Base-by-base conservation (phyloP, 1,284 basidiomycete species). In the Fistulina hepatica region DNA sequence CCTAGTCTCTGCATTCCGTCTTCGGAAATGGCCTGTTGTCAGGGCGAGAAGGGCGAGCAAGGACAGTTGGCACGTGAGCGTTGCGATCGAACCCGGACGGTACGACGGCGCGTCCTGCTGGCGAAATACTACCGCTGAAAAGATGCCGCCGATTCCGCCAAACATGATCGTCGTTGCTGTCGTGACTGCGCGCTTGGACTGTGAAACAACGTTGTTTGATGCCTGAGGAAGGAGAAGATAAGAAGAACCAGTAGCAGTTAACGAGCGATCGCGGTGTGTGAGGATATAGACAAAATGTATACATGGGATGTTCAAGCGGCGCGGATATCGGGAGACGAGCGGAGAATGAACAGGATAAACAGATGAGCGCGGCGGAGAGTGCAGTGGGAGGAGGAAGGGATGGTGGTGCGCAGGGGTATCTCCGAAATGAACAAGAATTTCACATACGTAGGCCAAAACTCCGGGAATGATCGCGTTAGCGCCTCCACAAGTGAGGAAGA, bases 401-500 rank as follows among this genome's bases (percentile, higher is more conserved):
- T n/a, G n/a, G n/a, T n/a, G n/a, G n/a, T n/a, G n/a, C n/a, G n/a
- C n/a, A 27, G 34, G 20, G 13, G 23, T 34, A 20, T 30, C 28
- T 37, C 10, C 16, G 11, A 12, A 32, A 33, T 28, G 21, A 30
- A 17, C 31, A 30, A 28, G n/a, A 28, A 31, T 16, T 11, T 6
- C 30, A 52, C 65, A 44, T 45, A 67, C 66, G 51, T 69, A 71
- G 37, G 67, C 65, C 23, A 71, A 51, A 32, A 69, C 63, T 4
- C 61, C 65, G 33, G 66, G 61, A 27, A 69, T 60, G 38, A 58
- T 61, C 1, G 64, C 64, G 24, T 57, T 55, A 26, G 64, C 62
- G 19, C 67, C 67, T 21, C 61, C 60, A 42, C 58, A 65, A 26
- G 49, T 55, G 27, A 69, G 41, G 45, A 68, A 68, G 25, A 68